These are phyloP conservation scores for Ophiostoma novo-ulmi DNA, from an alignment of 2,329 filamentous ascomycete genomes.

Conservation along the genomic window DNA sequence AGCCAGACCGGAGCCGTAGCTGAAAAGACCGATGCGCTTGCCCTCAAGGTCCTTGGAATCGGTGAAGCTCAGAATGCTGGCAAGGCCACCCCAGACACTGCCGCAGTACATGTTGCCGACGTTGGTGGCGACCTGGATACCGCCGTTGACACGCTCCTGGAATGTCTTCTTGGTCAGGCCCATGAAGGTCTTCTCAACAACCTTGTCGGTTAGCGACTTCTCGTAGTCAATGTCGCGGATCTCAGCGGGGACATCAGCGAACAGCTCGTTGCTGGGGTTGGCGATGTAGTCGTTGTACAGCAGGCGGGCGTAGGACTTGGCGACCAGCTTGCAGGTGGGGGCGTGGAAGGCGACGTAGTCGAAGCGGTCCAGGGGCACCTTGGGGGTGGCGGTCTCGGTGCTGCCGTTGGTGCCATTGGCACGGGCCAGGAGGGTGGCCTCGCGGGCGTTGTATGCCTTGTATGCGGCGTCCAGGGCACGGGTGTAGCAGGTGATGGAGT, in stretches of 20 bases:
- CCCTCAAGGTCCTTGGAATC: conserved; percentile 59
- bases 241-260: conserved; percentile 70
- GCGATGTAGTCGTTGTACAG: conserved; percentile 80
- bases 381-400: conserved; percentile 43
- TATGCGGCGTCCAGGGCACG: conserved; percentile 77
- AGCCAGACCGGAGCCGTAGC: conserved; percentile 71
- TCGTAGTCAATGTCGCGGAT: conserved; percentile 73
- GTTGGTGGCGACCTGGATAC: conserved; percentile 70
- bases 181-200: conserved; percentile 84
- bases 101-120: conserved; percentile 66
- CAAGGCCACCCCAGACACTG: conserved; percentile 73
- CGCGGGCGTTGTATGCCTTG: conserved; percentile 71
- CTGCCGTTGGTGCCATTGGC: conserved; percentile 41
- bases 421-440: conserved; percentile 47
- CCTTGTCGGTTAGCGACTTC: conserved; percentile 74
- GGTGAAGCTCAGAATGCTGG: conserved; percentile 61
- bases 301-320: conserved; percentile 78
- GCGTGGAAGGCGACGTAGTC: conserved; percentile 80
- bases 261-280: conserved; percentile 61
- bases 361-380: conserved; percentile 70
- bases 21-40: conserved; percentile 72
- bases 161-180: conserved; percentile 77
- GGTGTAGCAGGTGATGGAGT: conserved; percentile 75
- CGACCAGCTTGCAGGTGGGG: conserved; percentile 80
- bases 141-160: conserved; percentile 68